These are phyloP conservation scores for Golubevia sp. DNA, from an alignment of 1,284 basidiomycete species.

Conservation along the genomic window DNA sequence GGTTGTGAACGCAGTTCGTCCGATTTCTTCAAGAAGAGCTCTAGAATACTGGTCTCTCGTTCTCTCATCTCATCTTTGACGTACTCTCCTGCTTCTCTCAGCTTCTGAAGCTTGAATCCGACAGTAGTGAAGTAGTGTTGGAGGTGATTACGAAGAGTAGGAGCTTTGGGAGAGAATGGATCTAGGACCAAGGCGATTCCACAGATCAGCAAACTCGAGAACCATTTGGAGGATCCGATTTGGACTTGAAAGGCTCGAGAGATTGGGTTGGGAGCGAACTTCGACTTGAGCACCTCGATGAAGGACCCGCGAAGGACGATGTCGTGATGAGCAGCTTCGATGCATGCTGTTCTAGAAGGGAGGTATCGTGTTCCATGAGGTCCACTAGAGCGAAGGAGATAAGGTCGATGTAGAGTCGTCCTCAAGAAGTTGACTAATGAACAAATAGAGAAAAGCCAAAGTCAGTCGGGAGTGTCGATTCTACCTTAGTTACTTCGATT, in stretches of 20 bases:
- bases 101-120: background rate
- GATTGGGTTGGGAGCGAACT: constrained; percentile 13
- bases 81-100: background rate
- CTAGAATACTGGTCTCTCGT: constrained; percentile 34
- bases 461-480: too few relatives aligned
- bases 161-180: constrained; percentile 27
- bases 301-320: constrained; percentile 38
- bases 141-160: constrained; percentile 22
- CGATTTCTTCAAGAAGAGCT: constrained; percentile 29
- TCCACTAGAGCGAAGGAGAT: constrained; percentile 36
- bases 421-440: constrained; percentile 26
- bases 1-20: constrained; percentile 14
- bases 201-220: constrained; percentile 39
- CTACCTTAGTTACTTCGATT: too few relatives aligned
- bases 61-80: constrained; percentile 41
- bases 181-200: constrained; percentile 43
- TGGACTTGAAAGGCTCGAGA: constrained; percentile 21
- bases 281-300: constrained; percentile 17
- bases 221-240: constrained; percentile 45
- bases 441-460: too few relatives aligned
- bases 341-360: constrained; percentile 34
- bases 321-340: constrained; percentile 40
- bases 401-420: constrained; percentile 42
- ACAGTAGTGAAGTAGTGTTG: background rate
- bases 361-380: constrained; percentile 22